These are phyloP conservation scores for Blastomyces percursus DNA, from an alignment of 2,329 filamentous ascomycete genomes.

Conservation along the genomic window DNA sequence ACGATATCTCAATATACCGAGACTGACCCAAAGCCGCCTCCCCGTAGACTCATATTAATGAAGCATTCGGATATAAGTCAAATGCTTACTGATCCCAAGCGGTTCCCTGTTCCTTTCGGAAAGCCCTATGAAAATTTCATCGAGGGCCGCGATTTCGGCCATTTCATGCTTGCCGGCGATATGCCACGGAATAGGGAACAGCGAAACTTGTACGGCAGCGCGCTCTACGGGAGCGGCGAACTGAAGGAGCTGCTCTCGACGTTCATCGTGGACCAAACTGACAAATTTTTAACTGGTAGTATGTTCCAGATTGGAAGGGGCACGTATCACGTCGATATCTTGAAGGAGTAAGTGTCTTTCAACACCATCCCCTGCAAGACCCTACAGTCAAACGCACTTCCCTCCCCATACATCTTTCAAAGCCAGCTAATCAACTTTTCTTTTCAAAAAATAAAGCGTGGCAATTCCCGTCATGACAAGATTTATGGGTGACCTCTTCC, in stretches of 20 bases:
- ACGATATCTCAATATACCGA: slow-evolving; percentile 10
- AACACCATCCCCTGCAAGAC: background rate
- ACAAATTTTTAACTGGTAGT: slow-evolving; percentile 4
- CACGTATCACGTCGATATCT: slow-evolving; percentile 14
- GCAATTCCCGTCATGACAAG: slow-evolving; percentile 17
- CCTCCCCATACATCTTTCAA: background rate
- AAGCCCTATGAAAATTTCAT: slow-evolving; percentile 14
- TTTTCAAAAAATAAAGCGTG: slow-evolving; percentile 6
- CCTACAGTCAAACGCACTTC: background rate
- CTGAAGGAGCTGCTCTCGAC: slow-evolving; percentile 5
- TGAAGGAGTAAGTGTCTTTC: slow-evolving; percentile 9
- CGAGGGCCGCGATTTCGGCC: slow-evolving; percentile 12
- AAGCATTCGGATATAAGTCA: slow-evolving; percentile 14
- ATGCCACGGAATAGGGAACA: slow-evolving; percentile 10
- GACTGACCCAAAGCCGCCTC: slow-evolving; percentile 8
- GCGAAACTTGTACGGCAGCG: slow-evolving; percentile 8
- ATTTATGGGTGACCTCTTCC: slow-evolving; percentile 18
- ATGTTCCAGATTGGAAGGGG: slow-evolving; percentile 7
- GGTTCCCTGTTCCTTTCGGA: slow-evolving; percentile 15
- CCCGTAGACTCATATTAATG: slow-evolving; percentile 9
- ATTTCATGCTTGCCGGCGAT: slow-evolving; percentile 15
- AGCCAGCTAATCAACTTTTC: background rate
- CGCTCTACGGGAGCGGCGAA: slow-evolving; percentile 8
- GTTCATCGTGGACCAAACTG: slow-evolving; percentile 7
- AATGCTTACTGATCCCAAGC: slow-evolving; percentile 15